Base-by-base conservation (phyloP, 345 rosid species). In the Dipteronia dyeriana region DNA sequence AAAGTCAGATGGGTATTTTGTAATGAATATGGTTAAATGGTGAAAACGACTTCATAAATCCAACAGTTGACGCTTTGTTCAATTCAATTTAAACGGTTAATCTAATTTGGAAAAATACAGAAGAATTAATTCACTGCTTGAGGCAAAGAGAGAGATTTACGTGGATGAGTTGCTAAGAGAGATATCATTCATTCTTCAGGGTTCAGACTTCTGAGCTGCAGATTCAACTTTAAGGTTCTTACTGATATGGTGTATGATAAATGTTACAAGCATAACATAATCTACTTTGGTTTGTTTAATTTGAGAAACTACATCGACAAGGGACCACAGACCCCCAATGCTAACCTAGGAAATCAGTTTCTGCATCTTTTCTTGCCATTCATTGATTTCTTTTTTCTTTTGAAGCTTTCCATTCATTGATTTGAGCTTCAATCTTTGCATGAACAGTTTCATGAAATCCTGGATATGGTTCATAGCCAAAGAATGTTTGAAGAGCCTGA, bases 391-490 rank as follows among this genome's bases (percentile, higher is more conserved):
- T 34, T 34, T 34, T 34, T 34, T 34, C 38, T 34, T 34, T 34
- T 34, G 38, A 34, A 34, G 38, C 88, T 80, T 79, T 77, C 89
- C 91, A 85, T 8, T 81, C 86, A 38, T 38, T 57, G 79, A 85
- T 80, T 70, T 88, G 85, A 3, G 86, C 79, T 49, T 74, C 81
- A 13, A 88, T 78, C 81, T 82, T 88, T 47, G 85, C 80, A 75
- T 84, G 79, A 66, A 88, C 90, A 14, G 9, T 82, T 47, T 70
- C 85, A 56, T 76, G 80, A 80, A 90, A 90, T 61, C 93, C 90
- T 0, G 83, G 88, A 75, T 86, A 86, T 5, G 91, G 93, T 78
- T 90, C 93, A 6, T 90, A 90, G 9, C 83, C 83, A 12, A 85
- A 74, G 78, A 79, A 73, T 19, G 65, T 80, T 70, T 84, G 91